Base-by-base conservation (phyloP, 352 stramenopile genomes). In the Globisporangium spinosum region DNA sequence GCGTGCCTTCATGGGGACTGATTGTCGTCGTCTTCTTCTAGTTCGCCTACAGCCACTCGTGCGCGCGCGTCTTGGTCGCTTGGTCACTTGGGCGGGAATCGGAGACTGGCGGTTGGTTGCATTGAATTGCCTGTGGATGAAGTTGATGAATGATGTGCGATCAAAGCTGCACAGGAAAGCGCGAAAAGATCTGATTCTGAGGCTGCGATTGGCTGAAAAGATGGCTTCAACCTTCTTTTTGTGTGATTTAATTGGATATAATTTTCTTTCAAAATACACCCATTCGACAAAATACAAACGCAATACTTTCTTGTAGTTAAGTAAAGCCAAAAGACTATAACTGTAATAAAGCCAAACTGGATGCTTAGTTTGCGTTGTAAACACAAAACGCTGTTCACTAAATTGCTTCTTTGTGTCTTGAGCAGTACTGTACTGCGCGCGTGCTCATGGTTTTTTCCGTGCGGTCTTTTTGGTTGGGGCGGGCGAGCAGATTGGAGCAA, bases 361-460 rank as follows among this genome's bases (percentile, higher is more conserved):
- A 7, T 49, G 40, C 4, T n/a, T 49, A 49, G 0, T 2, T n/a
- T 49, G 40, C 4, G 8, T 1, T 17, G 38, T 45, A 45, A 45
- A 45, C 38, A 45, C 38, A 45, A 45, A 45, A 45, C 38, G 3
- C 12, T 45, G 12, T 45, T 45, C 38, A 45, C 12, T 8, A 10
- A 10, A 45, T 15, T 5, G 40, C 3, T 27, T 55, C 47, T 55
- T 55, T 55, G 47, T 55, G 47, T 55, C 47, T 55, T 27, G 47
- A 23, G 27, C 47, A 55, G 47, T 55, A 55, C n/a, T 29, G 47
- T n/a, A 10, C 43, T 35, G 32, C 6, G 32, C 8, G 43, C 17
- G 17, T 15, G 40, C 43, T 51, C n/a, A 55, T 55, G 47, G 47
- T 55, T 55, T 55, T 55, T 55, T 55, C n/a, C n/a, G n/a, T 8